A percentile compares a stretch with the other conserved stretches of the same genome.
These are phyloP conservation scores for Penicillium pulvis DNA, from an alignment of 495 filamentous ascomycete genomes.

Conservation along the genomic window DNA sequence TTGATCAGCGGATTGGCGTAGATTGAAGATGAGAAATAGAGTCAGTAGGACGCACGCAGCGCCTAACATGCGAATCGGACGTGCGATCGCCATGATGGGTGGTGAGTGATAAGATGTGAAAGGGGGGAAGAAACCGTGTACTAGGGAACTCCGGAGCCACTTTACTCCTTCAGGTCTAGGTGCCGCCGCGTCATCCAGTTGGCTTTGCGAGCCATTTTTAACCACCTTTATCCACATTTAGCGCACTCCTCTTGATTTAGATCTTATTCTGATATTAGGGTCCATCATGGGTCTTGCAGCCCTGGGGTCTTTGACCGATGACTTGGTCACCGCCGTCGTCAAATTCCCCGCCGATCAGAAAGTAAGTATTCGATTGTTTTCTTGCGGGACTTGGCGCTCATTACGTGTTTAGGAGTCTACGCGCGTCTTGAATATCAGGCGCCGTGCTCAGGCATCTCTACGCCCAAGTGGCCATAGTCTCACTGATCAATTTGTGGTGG, in stretches of 20 bases:
- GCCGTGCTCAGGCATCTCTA: conserved; percentile 32
- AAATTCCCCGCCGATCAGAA: conserved; percentile 31
- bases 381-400: conserved; percentile 47
- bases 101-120: conserved; percentile 13
- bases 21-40: conserved; percentile 72
- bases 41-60: conserved; percentile 68
- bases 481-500: conserved; percentile 87
- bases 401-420: conserved; percentile 37
- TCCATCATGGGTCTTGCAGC: conserved; percentile 51
- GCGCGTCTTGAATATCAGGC: conserved; percentile 30
- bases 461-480: conserved; percentile 63
- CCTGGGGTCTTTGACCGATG: conserved; percentile 37
- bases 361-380: conserved; percentile 17
- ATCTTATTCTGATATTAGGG: conserved; percentile 1
- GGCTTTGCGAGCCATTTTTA: conserved; percentile 8
- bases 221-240: conserved; percentile 5
- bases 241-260: neutral
- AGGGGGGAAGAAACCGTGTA: conserved; percentile 14
- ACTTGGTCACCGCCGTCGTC: conserved; percentile 37
- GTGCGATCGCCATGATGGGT: conserved; percentile 73
- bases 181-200: conserved; percentile 23
- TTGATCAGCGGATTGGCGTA: conserved; percentile 53
- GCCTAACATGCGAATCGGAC: conserved; percentile 77
- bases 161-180: conserved; percentile 38
- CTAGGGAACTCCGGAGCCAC: conserved; percentile 20